These are phyloP conservation scores for Ilex aquifolium DNA, from an alignment of 257 asterid genomes.

Conservation along the genomic window DNA sequence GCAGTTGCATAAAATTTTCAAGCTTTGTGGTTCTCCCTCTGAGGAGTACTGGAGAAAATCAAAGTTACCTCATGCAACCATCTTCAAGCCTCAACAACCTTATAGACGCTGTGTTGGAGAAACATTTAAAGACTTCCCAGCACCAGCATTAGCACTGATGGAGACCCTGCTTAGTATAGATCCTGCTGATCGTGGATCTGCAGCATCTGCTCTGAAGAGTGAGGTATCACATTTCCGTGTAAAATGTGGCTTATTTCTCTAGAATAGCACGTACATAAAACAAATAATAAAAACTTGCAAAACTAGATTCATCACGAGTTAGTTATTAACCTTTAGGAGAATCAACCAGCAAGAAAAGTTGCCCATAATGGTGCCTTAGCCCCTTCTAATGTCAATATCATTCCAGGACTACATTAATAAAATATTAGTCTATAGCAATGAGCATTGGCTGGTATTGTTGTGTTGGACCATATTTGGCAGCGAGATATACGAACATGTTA, in stretches of 20 bases:
- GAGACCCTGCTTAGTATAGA: constrained; percentile 78
- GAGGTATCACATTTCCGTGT: constrained; percentile 46
- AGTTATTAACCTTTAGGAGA: too few relatives aligned
- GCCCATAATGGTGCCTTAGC: too few relatives aligned
- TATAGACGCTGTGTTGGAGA: constrained; percentile 80
- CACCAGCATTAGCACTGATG: constrained; percentile 69
- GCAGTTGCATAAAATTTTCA: constrained; percentile 94
- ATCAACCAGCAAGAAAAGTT: too few relatives aligned
- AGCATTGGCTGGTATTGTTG: too few relatives aligned
- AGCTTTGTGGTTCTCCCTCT: constrained; percentile 94
- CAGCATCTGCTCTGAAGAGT: constrained; percentile 78
- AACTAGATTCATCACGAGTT: too few relatives aligned
- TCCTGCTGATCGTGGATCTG: constrained; percentile 88
- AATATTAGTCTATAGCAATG: too few relatives aligned
- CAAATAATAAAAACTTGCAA: too few relatives aligned
- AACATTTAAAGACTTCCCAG: constrained; percentile 79
- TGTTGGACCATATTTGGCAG: too few relatives aligned
- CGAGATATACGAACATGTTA: too few relatives aligned
- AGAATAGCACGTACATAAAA: too few relatives aligned
- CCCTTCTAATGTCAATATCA: too few relatives aligned
- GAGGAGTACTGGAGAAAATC: constrained; percentile 98
- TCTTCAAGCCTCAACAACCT: constrained; percentile 94
- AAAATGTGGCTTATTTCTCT: neutral
- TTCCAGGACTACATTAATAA: too few relatives aligned
- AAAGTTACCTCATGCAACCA: constrained; percentile 88